A percentile compares a stretch with the other conserved stretches of the same genome.
Evolutionary conservation across 768 basidiomycete species (phyloP).

Genomic region (Termitomyces sp.): DNA sequence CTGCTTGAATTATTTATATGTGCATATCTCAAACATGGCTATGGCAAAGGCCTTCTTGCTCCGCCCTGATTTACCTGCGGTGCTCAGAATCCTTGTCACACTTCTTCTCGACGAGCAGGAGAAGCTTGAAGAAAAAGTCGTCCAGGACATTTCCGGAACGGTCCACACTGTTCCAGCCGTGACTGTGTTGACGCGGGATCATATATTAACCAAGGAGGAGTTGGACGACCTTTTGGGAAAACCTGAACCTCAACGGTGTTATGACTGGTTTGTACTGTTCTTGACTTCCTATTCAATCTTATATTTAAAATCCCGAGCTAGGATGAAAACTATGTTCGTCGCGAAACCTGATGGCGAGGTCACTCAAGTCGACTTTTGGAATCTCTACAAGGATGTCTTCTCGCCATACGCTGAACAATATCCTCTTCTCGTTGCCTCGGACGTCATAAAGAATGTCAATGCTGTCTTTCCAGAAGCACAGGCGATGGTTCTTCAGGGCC

Average conservation of each 20-base stretch:
- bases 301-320: constrained; percentile 26
- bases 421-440: constrained; percentile 77
- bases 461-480: constrained; percentile 81
- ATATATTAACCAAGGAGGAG: constrained; percentile 72
- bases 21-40: constrained; percentile 69
- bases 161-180: constrained; percentile 58
- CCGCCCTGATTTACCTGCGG: constrained; percentile 66
- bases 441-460: constrained; percentile 93
- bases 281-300: neutral
- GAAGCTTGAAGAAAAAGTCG: constrained; percentile 56
- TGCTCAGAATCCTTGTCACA: constrained; percentile 65
- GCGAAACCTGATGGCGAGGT: constrained; percentile 75
- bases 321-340: constrained; percentile 92
- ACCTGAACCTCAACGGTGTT: constrained; percentile 77
- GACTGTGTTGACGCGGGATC: constrained; percentile 47
- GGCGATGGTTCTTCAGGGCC: constrained; percentile 80
- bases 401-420: constrained; percentile 53
- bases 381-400: constrained; percentile 85
- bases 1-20: constrained; percentile 71
- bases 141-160: constrained; percentile 59
- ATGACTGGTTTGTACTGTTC: constrained; percentile 61
- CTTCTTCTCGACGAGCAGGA: constrained; percentile 68
- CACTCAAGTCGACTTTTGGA: constrained; percentile 96
- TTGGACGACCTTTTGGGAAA: constrained; percentile 54
- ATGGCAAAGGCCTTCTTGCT: constrained; percentile 79